A percentile compares a stretch with the other conserved stretches of the same genome.
Conservation (phyloP, 1,284 basidiomycete genomes). For the Naganishia albida region DNA sequence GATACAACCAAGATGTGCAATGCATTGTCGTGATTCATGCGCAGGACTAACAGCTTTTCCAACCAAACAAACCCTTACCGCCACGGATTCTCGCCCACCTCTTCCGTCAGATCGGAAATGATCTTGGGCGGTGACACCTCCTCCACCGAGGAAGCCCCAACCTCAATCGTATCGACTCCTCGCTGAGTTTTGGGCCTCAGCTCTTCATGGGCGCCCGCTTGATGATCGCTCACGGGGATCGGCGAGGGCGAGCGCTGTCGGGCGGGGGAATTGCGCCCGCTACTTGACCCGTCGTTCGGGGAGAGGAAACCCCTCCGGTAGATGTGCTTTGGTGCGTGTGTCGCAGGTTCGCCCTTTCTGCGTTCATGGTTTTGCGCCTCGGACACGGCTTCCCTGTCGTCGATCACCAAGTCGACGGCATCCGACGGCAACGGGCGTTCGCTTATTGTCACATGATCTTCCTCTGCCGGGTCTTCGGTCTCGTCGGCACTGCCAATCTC, state of each 20-base stretch:
- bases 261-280: neutral
- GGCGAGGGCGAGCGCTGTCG: conserved; percentile 3
- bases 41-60: too few relatives aligned
- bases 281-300: conserved; percentile 2
- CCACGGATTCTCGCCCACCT: conserved; percentile 31
- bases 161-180: conserved; percentile 17
- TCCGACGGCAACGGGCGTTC: conserved; percentile 61
- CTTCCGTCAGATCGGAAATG: conserved; percentile 14
- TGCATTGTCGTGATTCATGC: too few relatives aligned
- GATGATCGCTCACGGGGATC: conserved; percentile 3
- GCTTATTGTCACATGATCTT: conserved; percentile 47
- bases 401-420: conserved; percentile 71
- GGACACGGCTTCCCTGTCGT: conserved; percentile 53
- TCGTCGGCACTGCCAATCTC: conserved; percentile 44
- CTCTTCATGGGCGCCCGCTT: conserved; percentile 6
- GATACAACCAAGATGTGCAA: too few relatives aligned
- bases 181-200: neutral
- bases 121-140: conserved; percentile 27
- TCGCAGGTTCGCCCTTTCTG: conserved; percentile 46
- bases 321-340: conserved; percentile 45
- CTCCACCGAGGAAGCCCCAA: conserved; percentile 20
- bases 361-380: conserved; percentile 43
- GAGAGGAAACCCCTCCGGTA: conserved; percentile 37
- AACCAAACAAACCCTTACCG: neutral
- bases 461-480: conserved; percentile 48